Conservation (phyloP, 2,329 filamentous ascomycete genomes). For the Drechslerella dactyloides region DNA sequence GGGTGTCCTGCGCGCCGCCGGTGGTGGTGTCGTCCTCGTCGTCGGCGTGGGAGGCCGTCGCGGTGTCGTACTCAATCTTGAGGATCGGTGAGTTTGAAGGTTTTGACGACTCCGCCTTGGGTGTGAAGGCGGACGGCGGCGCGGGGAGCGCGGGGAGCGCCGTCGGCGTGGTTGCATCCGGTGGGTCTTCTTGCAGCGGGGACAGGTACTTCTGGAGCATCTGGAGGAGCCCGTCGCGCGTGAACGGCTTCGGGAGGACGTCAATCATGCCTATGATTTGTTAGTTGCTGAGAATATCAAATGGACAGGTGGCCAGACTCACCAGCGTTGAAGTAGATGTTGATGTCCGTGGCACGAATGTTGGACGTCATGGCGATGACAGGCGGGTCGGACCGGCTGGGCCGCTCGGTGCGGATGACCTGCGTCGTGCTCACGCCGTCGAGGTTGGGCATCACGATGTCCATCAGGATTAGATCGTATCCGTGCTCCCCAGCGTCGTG, state of each 20-base stretch:
- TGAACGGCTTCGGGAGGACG: conserved; percentile 95
- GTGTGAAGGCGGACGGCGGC: not conserved
- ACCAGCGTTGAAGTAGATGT: conserved; percentile 97
- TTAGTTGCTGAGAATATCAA: not conserved
- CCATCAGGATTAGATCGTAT: conserved; percentile 79
- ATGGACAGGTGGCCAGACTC: conserved; percentile 58
- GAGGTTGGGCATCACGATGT: conserved; percentile 95
- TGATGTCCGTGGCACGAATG: conserved; percentile 93
- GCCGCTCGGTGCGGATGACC: conserved; percentile 71
- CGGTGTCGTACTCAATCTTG: conserved; percentile 43
- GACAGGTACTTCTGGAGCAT: conserved; percentile 86
- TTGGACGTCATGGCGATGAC: conserved; percentile 99
- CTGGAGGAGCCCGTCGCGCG: conserved; percentile 80
- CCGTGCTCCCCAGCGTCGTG: conserved; percentile 58
- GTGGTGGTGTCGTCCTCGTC: conserved; percentile 27
- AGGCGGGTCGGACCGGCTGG: conserved; percentile 66
- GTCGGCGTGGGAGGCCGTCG: conserved; percentile 27
- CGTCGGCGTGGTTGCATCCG: conserved; percentile 63
- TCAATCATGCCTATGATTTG: conserved; percentile 83
- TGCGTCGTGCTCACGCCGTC: conserved; percentile 95
- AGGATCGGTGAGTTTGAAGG: conserved; percentile 19
- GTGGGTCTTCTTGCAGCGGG: conserved; percentile 67
- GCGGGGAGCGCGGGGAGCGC: not conserved
- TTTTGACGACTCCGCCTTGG: conserved; percentile 18
- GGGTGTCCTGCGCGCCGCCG: conserved; percentile 25